phyloP scores from a whole-genome alignment of 805 yeast species.

The Metschnikowia hibisci region DNA sequence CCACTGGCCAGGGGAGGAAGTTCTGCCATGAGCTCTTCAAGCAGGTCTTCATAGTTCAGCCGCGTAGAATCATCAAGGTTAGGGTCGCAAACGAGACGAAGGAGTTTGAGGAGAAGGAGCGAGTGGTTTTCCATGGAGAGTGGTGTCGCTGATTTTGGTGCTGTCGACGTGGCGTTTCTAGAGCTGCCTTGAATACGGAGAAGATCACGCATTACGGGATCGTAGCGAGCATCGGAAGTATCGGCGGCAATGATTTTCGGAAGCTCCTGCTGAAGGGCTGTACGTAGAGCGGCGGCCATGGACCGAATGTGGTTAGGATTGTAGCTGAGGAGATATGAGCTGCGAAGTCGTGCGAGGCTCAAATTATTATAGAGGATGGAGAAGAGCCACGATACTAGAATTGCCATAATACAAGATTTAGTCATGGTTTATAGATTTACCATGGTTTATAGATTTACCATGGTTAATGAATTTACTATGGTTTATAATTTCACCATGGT shows the following conservation, averaged over 20 bases:
- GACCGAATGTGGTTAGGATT: neutral
- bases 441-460: too few species aligned
- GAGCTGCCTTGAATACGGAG: constrained; percentile 22
- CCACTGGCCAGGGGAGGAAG: constrained; percentile 20
- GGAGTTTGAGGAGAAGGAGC: constrained; percentile 26
- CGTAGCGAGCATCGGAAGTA: constrained; percentile 13
- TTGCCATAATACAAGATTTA: too few species aligned
- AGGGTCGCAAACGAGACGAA: constrained; percentile 28
- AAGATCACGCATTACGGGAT: constrained; percentile 33
- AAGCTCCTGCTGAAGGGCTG: constrained; percentile 5
- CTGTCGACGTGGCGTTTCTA: neutral
- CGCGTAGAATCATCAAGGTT: constrained; percentile 28
- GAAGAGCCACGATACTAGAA: too few species aligned
- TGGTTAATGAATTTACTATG: too few species aligned
- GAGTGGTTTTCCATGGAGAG: constrained; percentile 30
- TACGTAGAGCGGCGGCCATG: constrained; percentile 4
- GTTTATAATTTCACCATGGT: too few species aligned
- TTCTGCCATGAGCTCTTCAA: constrained; percentile 25
- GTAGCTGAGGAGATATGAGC: too few species aligned
- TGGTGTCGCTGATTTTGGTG: neutral
- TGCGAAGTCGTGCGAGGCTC: constrained; percentile 1
- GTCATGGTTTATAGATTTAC: too few species aligned
- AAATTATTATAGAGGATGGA: neutral
- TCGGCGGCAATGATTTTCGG: constrained; percentile 7
- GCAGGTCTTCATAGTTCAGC: constrained; percentile 25